phyloP scores from a whole-genome alignment of 1,284 basidiomycete genomes.

The Ustilago curta region DNA sequence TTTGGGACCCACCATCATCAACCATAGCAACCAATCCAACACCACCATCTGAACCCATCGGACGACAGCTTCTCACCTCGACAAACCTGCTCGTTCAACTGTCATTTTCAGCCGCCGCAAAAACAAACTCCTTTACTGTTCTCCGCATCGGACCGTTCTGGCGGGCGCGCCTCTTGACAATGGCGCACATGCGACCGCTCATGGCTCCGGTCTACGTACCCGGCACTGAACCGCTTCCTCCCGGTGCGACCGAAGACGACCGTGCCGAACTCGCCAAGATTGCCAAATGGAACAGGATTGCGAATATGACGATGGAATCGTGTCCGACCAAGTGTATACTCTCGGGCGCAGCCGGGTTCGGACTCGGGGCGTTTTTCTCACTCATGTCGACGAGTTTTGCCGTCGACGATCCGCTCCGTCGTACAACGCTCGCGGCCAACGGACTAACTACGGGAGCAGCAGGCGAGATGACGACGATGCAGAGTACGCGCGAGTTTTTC shows the following conservation, averaged over 20 bases:
- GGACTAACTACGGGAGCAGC: slow-evolving; percentile 12
- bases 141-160: too few species aligned
- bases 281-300: slow-evolving; percentile 80
- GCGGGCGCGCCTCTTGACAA: too few species aligned
- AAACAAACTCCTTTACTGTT: too few species aligned
- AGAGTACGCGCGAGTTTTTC: slow-evolving; percentile 87
- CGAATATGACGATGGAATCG: slow-evolving; percentile 80
- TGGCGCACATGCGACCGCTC: slow-evolving; percentile 41
- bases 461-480: slow-evolving; percentile 66
- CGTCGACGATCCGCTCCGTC: slow-evolving; percentile 83
- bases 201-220: slow-evolving; percentile 65
- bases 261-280: slow-evolving; percentile 77
- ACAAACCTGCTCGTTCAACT: too few species aligned
- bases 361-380: slow-evolving; percentile 92
- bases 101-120: too few species aligned
- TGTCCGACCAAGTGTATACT: slow-evolving; percentile 84
- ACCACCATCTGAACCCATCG: not conserved
- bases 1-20: not conserved
- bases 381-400: slow-evolving; percentile 95
- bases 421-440: slow-evolving; percentile 54
- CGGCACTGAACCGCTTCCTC: slow-evolving; percentile 76
- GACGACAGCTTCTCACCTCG: too few species aligned
- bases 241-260: slow-evolving; percentile 84
- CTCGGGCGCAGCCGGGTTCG: slow-evolving; percentile 83
- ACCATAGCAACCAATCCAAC: not conserved